Conservation (phyloP, 169 alveolate genomes). For the Plasmodium malariae region DNA sequence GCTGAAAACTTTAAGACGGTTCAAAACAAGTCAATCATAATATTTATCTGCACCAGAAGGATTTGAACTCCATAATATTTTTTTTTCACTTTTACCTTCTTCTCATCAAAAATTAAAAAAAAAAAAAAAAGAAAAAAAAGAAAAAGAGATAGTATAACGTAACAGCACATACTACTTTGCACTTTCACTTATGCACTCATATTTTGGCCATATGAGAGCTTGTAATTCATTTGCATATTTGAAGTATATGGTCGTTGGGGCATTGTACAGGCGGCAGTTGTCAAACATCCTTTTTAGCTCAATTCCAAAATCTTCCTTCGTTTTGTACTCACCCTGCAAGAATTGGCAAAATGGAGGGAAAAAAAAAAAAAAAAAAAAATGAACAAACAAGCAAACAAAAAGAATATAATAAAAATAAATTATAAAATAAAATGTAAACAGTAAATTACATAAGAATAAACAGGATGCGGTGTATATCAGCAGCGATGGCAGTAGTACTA, state of each 20-base stretch:
- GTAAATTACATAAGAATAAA: too few species aligned
- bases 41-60: too few species aligned
- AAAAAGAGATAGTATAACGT: background rate
- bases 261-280: slow-evolving; percentile 96
- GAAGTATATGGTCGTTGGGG: slow-evolving; percentile 95
- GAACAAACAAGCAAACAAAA: background rate
- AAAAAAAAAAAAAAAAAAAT: background rate
- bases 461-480: too few species aligned
- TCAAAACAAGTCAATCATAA: too few species aligned
- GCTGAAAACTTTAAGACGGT: too few species aligned
- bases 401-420: background rate
- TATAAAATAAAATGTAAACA: too few species aligned
- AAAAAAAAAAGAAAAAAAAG: slow-evolving; percentile 3
- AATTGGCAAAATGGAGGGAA: background rate
- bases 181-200: slow-evolving; percentile 82
- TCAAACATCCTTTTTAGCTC: slow-evolving; percentile 96
- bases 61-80: too few species aligned
- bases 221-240: slow-evolving; percentile 97
- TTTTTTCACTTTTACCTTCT: too few species aligned
- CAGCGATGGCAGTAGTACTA: background rate
- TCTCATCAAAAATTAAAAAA: too few species aligned
- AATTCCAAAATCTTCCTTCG: slow-evolving; percentile 91
- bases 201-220: slow-evolving; percentile 92
- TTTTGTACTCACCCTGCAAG: slow-evolving; percentile 91
- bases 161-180: slow-evolving; percentile 9